phyloP scores from a whole-genome alignment of 495 filamentous ascomycete species.

The Lepidopterella palustris region DNA sequence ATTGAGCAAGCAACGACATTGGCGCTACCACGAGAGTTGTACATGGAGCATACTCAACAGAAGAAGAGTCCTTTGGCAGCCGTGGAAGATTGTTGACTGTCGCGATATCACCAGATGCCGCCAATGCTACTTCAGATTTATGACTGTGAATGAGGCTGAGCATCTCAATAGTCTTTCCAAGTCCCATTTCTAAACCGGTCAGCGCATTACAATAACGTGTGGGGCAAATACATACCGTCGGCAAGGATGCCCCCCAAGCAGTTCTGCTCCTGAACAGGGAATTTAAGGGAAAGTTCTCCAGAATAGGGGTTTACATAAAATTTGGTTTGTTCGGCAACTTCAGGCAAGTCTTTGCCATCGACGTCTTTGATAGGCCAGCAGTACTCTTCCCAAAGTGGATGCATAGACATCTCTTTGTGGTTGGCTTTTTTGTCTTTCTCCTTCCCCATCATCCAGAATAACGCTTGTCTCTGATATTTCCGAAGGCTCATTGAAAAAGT shows the following conservation, averaged over 20 bases:
- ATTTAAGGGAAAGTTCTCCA: slow-evolving; percentile 86
- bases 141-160: slow-evolving; percentile 85
- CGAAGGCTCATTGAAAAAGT: slow-evolving; percentile 78
- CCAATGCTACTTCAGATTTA: slow-evolving; percentile 47
- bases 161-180: slow-evolving; percentile 98
- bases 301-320: slow-evolving; percentile 98
- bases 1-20: slow-evolving; percentile 88
- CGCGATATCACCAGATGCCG: slow-evolving; percentile 28
- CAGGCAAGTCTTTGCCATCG: slow-evolving; percentile 67
- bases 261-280: slow-evolving; percentile 88
- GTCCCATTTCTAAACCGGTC: slow-evolving; percentile 46
- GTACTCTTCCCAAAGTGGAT: slow-evolving; percentile 97
- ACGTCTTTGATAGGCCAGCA: slow-evolving; percentile 80
- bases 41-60: slow-evolving; percentile 64
- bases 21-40: slow-evolving; percentile 94
- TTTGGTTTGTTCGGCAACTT: slow-evolving; percentile 52
- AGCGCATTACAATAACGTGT: slow-evolving; percentile 7
- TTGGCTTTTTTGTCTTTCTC: slow-evolving; percentile 68
- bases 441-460: slow-evolving; percentile 93
- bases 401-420: slow-evolving; percentile 69
- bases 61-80: slow-evolving; percentile 47
- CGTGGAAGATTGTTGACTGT: slow-evolving; percentile 53
- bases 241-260: slow-evolving; percentile 91
- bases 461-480: slow-evolving; percentile 90
- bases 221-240: slow-evolving; percentile 64